A percentile compares a stretch with the other conserved stretches of the same genome.
These are phyloP conservation scores for Rhytidhysteron rufulum DNA, from an alignment of 2,329 filamentous ascomycete species.

Conservation along the genomic window DNA sequence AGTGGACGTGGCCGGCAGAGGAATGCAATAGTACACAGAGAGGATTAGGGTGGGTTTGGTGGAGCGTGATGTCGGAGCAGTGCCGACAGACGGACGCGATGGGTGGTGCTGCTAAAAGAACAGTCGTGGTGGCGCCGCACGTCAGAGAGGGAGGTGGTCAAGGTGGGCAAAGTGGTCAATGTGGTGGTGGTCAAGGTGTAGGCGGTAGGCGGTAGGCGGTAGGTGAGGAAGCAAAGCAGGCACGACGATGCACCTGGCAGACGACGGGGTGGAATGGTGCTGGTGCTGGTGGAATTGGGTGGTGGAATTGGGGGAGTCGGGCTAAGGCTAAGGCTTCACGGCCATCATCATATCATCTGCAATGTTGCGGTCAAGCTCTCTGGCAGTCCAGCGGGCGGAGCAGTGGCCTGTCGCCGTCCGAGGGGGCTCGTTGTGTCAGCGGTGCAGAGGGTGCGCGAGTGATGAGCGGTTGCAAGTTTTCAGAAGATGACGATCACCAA, in stretches of 20 bases:
- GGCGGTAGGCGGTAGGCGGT: too few relatives aligned
- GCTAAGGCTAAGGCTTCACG: too few relatives aligned
- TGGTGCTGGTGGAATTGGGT: too few relatives aligned
- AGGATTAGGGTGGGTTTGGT: not conserved
- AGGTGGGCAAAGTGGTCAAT: not conserved
- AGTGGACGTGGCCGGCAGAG: not conserved
- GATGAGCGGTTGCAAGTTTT: not conserved
- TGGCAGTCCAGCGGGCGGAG: not conserved
- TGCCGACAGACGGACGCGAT: not conserved
- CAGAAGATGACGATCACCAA: constrained; percentile 4
- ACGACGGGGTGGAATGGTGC: too few relatives aligned
- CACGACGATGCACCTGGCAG: too few relatives aligned
- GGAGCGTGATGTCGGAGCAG: not conserved
- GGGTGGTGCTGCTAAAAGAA: not conserved
- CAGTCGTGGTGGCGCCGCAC: not conserved
- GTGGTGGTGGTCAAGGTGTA: too few relatives aligned
- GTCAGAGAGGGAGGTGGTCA: not conserved
- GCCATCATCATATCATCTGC: too few relatives aligned
- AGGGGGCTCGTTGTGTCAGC: constrained; percentile 1
- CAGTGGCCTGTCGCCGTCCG: not conserved
- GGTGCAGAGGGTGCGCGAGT: not conserved
- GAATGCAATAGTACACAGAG: too few relatives aligned
- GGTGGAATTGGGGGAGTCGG: too few relatives aligned
- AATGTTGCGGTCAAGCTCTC: constrained; percentile 1
- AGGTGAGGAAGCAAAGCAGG: too few relatives aligned